Evolutionary conservation across 1,139 yeast species (phyloP).

Genomic region (Kluyveromyces sp.): DNA sequence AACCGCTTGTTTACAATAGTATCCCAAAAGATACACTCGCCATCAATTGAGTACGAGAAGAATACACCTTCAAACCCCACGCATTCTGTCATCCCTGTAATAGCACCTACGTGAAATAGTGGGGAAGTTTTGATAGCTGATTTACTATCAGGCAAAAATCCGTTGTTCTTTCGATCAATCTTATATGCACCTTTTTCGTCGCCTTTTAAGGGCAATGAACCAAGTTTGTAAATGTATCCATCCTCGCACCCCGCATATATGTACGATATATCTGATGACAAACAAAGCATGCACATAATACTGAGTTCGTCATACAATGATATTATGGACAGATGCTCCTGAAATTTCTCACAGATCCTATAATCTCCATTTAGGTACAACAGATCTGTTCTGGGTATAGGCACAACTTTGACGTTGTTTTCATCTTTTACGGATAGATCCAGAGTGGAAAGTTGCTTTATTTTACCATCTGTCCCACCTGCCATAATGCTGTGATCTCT

Average conservation of each 20-base stretch:
- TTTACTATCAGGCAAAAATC: slow-evolving; percentile 18
- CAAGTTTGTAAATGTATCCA: slow-evolving; percentile 25
- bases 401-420: slow-evolving; percentile 12
- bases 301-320: slow-evolving; percentile 20
- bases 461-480: slow-evolving; percentile 19
- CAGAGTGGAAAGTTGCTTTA: slow-evolving; percentile 18
- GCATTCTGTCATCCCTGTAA: slow-evolving; percentile 13
- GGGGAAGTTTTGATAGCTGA: slow-evolving; percentile 5
- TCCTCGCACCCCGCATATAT: slow-evolving; percentile 26
- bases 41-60: slow-evolving; percentile 21
- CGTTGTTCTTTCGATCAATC: slow-evolving; percentile 17
- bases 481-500: slow-evolving; percentile 14
- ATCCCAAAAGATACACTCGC: slow-evolving; percentile 26
- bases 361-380: slow-evolving; percentile 5
- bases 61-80: slow-evolving; percentile 11
- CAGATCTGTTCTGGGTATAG: slow-evolving; percentile 17
- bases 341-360: slow-evolving; percentile 6
- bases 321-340: slow-evolving; percentile 14
- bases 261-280: slow-evolving; percentile 18
- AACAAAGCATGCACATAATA: slow-evolving; percentile 16
- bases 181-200: slow-evolving; percentile 7
- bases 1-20: slow-evolving; percentile 12
- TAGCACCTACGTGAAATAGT: slow-evolving; percentile 15
- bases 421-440: slow-evolving; percentile 16
- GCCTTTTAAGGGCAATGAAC: slow-evolving; percentile 11